Conservation (phyloP, 176 grass and related monocot genomes). For the Pharus latifolius region DNA sequence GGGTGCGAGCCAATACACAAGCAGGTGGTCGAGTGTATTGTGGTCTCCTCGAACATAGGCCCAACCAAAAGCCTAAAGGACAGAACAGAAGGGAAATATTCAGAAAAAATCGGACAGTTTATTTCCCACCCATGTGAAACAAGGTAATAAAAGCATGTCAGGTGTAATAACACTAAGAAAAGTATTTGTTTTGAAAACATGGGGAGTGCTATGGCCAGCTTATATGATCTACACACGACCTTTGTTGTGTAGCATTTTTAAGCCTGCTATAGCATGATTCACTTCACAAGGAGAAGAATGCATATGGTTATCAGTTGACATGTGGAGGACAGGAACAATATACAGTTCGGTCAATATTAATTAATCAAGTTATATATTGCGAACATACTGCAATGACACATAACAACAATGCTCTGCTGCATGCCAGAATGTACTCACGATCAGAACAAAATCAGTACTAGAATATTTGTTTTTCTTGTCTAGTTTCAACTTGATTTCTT, state of each 20-base stretch:
- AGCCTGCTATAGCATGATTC: not conserved
- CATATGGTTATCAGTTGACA: not conserved
- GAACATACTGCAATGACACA: not conserved
- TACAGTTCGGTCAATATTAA: not conserved
- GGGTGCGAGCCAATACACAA: slow-evolving; percentile 93
- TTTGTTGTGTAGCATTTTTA: not conserved
- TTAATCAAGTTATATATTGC: not conserved
- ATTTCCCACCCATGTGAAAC: not conserved
- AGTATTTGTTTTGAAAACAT: not conserved
- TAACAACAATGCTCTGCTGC: not conserved
- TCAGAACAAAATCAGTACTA: not conserved
- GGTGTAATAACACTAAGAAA: not conserved
- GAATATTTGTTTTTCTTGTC: not conserved
- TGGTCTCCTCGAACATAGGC: slow-evolving; percentile 92
- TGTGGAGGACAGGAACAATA: not conserved
- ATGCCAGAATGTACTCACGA: not conserved
- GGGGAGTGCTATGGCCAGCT: not conserved
- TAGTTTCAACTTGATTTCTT: not conserved
- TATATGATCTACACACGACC: not conserved
- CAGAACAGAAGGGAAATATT: slow-evolving; percentile 14
- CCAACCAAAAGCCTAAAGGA: slow-evolving; percentile 84
- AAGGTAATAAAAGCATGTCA: not conserved
- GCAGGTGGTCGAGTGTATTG: slow-evolving; percentile 58
- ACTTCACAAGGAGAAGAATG: not conserved
- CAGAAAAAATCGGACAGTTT: not conserved